Evolutionary conservation across 2,329 filamentous ascomycete genomes (phyloP).

Genomic region (Clarireedia hainanense): DNA sequence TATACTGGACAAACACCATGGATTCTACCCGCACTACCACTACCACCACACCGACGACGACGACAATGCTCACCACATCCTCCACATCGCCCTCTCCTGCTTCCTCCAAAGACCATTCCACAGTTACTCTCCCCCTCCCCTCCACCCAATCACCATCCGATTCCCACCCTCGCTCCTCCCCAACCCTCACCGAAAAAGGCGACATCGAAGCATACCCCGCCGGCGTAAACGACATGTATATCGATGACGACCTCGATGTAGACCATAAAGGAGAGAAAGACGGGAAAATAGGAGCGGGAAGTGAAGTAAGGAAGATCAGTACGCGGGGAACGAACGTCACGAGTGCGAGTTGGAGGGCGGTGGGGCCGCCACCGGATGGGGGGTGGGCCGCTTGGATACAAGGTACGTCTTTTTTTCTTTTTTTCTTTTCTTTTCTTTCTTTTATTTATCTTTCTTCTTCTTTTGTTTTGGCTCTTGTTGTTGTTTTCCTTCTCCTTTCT

Average conservation of each 20-base stretch:
- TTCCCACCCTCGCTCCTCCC: too few relatives aligned
- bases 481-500: neutral
- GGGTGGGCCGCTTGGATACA: constrained; percentile 25
- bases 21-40: too few relatives aligned
- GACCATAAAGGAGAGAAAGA: neutral
- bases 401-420: constrained; percentile 12
- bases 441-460: neutral
- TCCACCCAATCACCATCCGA: too few relatives aligned
- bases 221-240: neutral
- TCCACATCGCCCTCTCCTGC: too few relatives aligned
- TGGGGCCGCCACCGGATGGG: constrained; percentile 27
- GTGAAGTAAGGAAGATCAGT: neutral
- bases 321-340: constrained; percentile 16
- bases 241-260: neutral
- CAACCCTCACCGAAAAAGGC: too few relatives aligned
- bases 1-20: too few relatives aligned
- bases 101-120: too few relatives aligned
- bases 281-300: neutral
- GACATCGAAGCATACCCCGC: neutral
- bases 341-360: constrained; percentile 25
- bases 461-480: neutral
- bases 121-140: too few relatives aligned
- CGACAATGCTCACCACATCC: too few relatives aligned
- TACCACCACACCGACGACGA: too few relatives aligned
- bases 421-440: neutral